Evolutionary conservation across 2,329 filamentous ascomycete species (phyloP).

Genomic region (Epichloe coenophiala): DNA sequence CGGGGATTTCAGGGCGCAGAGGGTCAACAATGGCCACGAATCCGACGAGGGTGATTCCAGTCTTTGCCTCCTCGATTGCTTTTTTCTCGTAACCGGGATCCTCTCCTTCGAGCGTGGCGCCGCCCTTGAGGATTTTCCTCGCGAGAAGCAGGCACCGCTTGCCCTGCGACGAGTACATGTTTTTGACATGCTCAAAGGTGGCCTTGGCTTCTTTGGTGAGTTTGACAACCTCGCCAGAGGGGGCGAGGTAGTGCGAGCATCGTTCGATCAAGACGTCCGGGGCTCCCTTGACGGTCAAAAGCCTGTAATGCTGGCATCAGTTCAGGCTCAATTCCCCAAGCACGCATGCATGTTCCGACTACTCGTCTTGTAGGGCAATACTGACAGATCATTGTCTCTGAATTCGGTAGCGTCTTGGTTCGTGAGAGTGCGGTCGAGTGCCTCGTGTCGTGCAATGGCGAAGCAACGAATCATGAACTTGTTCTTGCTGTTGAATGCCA

Average conservation of each 20-base stretch:
- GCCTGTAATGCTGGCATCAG: constrained; percentile 15
- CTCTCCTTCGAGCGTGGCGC: constrained; percentile 20
- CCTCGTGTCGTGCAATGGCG: constrained; percentile 24
- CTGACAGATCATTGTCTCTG: constrained; percentile 23
- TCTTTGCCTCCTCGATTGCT: constrained; percentile 37
- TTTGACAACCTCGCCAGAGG: constrained; percentile 37
- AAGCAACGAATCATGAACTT: constrained; percentile 65
- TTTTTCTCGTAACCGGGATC: constrained; percentile 37
- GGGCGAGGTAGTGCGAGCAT: constrained; percentile 43
- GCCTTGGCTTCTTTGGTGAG: constrained; percentile 32
- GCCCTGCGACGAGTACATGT: constrained; percentile 54
- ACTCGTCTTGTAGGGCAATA: background rate
- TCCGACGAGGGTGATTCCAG: constrained; percentile 55
- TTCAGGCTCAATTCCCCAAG: no score
- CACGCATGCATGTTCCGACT: no score
- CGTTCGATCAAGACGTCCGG: constrained; percentile 58
- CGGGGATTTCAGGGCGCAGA: constrained; percentile 57
- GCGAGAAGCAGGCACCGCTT: constrained; percentile 56
- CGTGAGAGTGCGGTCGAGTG: constrained; percentile 23
- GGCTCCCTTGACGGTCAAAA: constrained; percentile 67
- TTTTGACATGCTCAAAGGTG: constrained; percentile 45
- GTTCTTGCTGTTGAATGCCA: constrained; percentile 72
- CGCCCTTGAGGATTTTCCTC: constrained; percentile 39
- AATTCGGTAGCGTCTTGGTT: constrained; percentile 21
- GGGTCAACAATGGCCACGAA: constrained; percentile 70